Conservation (phyloP, 306 rosid genomes). For the Rosa multiflora region DNA sequence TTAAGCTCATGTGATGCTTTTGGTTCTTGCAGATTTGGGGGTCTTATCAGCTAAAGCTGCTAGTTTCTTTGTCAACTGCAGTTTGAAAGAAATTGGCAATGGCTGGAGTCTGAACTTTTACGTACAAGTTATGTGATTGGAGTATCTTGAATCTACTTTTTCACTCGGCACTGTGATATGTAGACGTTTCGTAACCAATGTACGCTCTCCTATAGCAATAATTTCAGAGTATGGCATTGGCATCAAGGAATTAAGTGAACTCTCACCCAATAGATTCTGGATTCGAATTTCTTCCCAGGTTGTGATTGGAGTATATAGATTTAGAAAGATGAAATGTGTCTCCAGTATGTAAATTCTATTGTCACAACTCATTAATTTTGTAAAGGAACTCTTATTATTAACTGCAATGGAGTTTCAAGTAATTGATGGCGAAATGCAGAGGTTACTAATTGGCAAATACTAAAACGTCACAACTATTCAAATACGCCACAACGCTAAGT, state of each 20-base stretch:
- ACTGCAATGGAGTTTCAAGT: no score
- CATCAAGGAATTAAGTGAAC: background rate
- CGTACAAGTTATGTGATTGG: background rate
- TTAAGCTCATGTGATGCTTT: background rate
- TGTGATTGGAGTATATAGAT: background rate
- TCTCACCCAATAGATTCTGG: background rate
- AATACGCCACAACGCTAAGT: no score
- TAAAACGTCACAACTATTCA: no score
- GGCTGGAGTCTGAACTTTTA: background rate
- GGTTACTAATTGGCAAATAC: no score
- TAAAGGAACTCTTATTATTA: no score
- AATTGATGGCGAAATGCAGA: no score
- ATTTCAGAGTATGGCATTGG: background rate
- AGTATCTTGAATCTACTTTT: background rate
- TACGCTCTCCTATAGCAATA: background rate
- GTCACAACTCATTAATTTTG: no score
- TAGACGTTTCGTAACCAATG: background rate
- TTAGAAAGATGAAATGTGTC: background rate
- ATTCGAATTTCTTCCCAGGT: background rate
- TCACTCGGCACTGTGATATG: background rate
- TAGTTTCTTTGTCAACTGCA: background rate
- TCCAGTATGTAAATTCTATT: background rate
- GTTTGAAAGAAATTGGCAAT: background rate
- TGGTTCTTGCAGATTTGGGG: constrained; percentile 14
- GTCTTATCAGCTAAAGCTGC: background rate